phyloP scores from a whole-genome alignment of 768 basidiomycete genomes.

The Suillus placidus region DNA sequence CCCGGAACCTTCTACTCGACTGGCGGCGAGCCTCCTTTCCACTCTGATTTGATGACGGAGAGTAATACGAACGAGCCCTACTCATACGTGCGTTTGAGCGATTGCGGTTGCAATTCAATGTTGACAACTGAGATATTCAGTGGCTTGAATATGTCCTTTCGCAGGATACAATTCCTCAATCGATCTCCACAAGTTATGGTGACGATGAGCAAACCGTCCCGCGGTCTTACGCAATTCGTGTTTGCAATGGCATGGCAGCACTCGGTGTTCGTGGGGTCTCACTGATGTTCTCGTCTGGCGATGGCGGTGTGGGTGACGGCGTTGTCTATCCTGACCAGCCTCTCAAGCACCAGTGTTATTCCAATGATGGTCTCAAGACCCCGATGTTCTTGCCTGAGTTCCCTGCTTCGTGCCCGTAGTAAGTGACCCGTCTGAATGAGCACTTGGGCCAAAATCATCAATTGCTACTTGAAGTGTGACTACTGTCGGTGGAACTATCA shows the following conservation, averaged over 20 bases:
- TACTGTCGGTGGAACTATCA: constrained; percentile 65
- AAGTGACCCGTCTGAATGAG: constrained; percentile 16
- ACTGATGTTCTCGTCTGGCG: constrained; percentile 66
- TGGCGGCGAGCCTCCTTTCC: constrained; percentile 61
- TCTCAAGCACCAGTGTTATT: constrained; percentile 51
- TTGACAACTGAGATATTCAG: constrained; percentile 28
- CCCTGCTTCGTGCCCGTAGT: constrained; percentile 66
- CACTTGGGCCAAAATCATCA: too few relatives aligned
- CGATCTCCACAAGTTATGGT: constrained; percentile 74
- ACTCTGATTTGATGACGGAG: constrained; percentile 45
- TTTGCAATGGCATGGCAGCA: constrained; percentile 62
- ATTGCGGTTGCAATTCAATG: not conserved
- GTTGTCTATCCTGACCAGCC: constrained; percentile 46
- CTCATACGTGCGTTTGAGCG: constrained; percentile 34
- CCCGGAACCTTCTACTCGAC: constrained; percentile 64
- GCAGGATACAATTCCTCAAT: constrained; percentile 50
- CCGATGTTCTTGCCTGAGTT: constrained; percentile 63
- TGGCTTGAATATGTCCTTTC: constrained; percentile 64
- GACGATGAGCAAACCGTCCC: constrained; percentile 80
- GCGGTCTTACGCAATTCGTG: constrained; percentile 53
- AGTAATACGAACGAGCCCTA: constrained; percentile 55
- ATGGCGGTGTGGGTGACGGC: constrained; percentile 70
- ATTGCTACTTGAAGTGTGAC: constrained; percentile 55
- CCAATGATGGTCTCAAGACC: constrained; percentile 60
- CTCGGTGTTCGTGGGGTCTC: constrained; percentile 73